Base-by-base conservation (phyloP, 129 eudicot species). In the Cynara cardunculus region DNA sequence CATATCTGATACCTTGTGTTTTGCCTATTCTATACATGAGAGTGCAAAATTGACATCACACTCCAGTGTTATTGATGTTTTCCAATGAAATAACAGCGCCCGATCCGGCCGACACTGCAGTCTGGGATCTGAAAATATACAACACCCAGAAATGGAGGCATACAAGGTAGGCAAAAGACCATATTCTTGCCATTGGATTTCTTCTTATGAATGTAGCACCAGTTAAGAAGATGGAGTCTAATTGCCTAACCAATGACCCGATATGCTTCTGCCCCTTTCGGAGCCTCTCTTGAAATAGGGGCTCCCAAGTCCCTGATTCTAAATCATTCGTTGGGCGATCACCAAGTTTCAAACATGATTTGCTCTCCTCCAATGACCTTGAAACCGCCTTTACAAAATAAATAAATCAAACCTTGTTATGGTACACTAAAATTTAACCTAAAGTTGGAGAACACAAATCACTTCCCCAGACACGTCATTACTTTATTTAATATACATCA, bases 91-190 rank as follows among this genome's bases (percentile, higher is more conserved):
- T 21, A 77, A 87, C 92, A 14, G 97, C 96, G 27, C 96, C 91
- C 5, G 94, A 90, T 61, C 85, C 75, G 6, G 67, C 80, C 19
- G 97, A 78, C 31, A 86, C 89, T 2, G 85, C 74, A 31, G 96
- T 87, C 78, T 89, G 94, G 18, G 97, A 94, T 79, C 71, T 83
- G 53, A 94, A 84, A 65, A 92, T 94, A 79, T 94, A 94, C 78
- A 92, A 49, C 72, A 92, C 98, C 98, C 98, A 94, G 4, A 94
- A 72, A 79, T 94, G 98, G 74, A 94, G 96, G 82, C 91, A 92
- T 35, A 85, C 89, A 14, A 94, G 80, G 87, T 94, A 94, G 16
- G 87, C 82, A 31, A 86, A 12, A 26, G 94, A 87, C 94, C 94
- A 94, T 9, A 82, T 69, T 69, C 87, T 92, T 75, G 91, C 97